These are phyloP conservation scores for Coemansia sp. DNA, from an alignment of 192 early-diverging fungal genomes.

Conservation along the genomic window DNA sequence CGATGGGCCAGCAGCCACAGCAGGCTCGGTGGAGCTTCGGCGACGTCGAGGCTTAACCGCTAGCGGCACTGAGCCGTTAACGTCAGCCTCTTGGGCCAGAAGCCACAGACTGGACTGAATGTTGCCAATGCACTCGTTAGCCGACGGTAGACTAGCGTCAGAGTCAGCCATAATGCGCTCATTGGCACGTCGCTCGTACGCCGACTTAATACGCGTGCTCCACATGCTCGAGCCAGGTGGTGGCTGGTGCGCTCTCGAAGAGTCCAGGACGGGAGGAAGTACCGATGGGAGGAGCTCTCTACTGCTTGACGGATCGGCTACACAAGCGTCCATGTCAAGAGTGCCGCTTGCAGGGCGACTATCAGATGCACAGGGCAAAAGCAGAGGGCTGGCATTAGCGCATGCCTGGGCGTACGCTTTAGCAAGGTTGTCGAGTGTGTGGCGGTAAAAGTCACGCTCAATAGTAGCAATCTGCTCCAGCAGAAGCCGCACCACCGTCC, in stretches of 20 bases:
- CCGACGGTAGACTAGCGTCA: slow-evolving; percentile 22
- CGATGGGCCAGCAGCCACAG: slow-evolving; percentile 23
- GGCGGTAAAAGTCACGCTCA: slow-evolving; percentile 42
- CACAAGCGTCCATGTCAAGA: not conserved
- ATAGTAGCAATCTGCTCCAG: slow-evolving; percentile 28
- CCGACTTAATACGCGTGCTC: slow-evolving; percentile 8
- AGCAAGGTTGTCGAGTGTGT: slow-evolving; percentile 1
- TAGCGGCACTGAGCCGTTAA: slow-evolving; percentile 18
- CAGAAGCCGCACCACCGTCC: slow-evolving; percentile 32
- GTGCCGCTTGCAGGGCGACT: not conserved
- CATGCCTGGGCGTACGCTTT: not conserved
- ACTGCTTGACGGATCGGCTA: not conserved
- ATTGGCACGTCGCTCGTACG: slow-evolving; percentile 12
- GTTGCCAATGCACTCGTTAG: slow-evolving; percentile 27
- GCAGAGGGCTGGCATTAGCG: slow-evolving; percentile 6
- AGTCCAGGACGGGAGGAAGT: not conserved
- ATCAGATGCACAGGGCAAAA: not conserved
- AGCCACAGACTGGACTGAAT: slow-evolving; percentile 42
- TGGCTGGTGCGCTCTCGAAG: not conserved
- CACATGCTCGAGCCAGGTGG: not conserved
- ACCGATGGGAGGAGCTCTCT: no score
- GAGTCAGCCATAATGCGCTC: slow-evolving; percentile 17
- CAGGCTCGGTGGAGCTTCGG: slow-evolving; percentile 22
- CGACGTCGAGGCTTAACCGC: slow-evolving; percentile 37
- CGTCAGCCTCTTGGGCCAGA: slow-evolving; percentile 35